Evolutionary conservation across 2,329 filamentous ascomycete genomes (phyloP).

Genomic region (Botrytis galanthina): DNA sequence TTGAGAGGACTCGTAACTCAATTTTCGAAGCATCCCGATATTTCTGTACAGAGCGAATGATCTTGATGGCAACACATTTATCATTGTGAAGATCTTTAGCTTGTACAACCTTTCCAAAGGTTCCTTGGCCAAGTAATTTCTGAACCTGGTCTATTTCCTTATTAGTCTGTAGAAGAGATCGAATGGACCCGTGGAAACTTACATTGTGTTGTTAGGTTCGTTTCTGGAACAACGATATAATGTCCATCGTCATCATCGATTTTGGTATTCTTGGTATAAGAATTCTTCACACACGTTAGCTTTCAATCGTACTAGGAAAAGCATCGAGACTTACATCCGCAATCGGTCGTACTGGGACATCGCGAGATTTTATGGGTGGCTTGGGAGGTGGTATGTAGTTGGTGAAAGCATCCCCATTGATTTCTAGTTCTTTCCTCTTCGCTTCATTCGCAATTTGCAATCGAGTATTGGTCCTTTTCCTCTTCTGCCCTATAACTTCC

Average conservation of each 20-base stretch:
- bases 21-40: conserved; percentile 96
- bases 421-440: conserved; percentile 72
- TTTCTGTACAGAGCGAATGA: conserved; percentile 97
- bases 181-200: conserved; percentile 43
- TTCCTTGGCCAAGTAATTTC: conserved; percentile 90
- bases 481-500: conserved; percentile 73
- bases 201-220: conserved; percentile 87
- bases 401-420: conserved; percentile 66
- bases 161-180: background rate
- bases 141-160: conserved; percentile 71
- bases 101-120: conserved; percentile 97
- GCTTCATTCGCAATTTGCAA: conserved; percentile 80
- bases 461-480: conserved; percentile 74
- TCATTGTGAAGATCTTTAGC: conserved; percentile 72
- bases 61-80: conserved; percentile 88
- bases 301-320: conserved; percentile 13
- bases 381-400: conserved; percentile 84
- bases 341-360: conserved; percentile 64
- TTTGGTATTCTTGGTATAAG: conserved; percentile 61
- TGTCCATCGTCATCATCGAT: conserved; percentile 97
- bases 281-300: conserved; percentile 35
- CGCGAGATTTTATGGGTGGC: conserved; percentile 85
- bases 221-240: conserved; percentile 88
- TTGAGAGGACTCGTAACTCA: conserved; percentile 88
- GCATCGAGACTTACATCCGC: conserved; percentile 54